Evolutionary conservation across 2,329 filamentous ascomycete species (phyloP), one percentile per base, ranked within the genome.

Genomic region (Aspergillus hortae): DNA sequence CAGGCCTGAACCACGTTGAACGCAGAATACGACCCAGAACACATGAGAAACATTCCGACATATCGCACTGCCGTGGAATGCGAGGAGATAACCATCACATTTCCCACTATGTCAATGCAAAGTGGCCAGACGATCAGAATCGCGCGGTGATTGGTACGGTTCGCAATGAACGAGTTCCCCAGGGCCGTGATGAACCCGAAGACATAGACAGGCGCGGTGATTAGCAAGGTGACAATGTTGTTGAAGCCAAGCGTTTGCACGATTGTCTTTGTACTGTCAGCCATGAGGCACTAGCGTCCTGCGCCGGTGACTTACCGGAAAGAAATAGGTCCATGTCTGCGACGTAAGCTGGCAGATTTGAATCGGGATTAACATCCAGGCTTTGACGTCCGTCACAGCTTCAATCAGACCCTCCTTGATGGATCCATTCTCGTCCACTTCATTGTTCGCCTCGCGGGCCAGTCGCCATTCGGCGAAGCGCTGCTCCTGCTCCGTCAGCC

Each of bases 181-280:
- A 67, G 45, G 61, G 72, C 43, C 61, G 75, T 59, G 50, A 67
- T 19, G 67, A 76, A 46, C 11, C 58, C 53, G 10, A 60, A 59
- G 6, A 61, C 56, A 21, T 60, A 60, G 3, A 61, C 58, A 1
- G 59, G 59, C 0, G 56, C 58, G 3, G 58, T 61, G 23, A 61
- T 60, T 4, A 60, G 45, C 11, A 61, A 47, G 1, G 56, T 60
- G 2, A 56, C 48, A 2, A 54, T 60, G 10, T 49, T 59, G 21
- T 45, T 52, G 40, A 57, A 61, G 4, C 59, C 58, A 3, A 60
- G 52, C 0, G 58, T 59, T 21, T 60, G 42, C 10, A 58, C 56
- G 15, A 60, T 60, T 2, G 56, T 56, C 57, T 59, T n/a, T 33
- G 10, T 2, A 4, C 4, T 4, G n/a, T 48, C 1, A 43, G 38